Evolutionary conservation across 2,329 filamentous ascomycete genomes (phyloP).

Genomic region (Ustulina deusta): DNA sequence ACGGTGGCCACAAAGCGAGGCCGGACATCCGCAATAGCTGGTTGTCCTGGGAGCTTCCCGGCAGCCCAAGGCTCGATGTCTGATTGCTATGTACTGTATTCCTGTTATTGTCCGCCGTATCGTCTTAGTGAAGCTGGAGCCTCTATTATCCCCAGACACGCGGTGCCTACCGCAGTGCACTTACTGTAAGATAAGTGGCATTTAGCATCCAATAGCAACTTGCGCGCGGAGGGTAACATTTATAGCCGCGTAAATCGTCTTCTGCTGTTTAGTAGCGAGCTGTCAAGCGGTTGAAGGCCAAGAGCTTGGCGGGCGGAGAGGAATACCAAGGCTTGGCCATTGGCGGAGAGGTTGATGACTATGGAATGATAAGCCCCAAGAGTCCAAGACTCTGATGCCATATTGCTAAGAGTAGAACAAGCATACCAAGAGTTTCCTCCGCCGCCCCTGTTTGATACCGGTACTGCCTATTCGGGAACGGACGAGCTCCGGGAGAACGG

Average conservation of each 20-base stretch:
- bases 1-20: not conserved
- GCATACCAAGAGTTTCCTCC: constrained; percentile 46
- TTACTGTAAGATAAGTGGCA: not conserved
- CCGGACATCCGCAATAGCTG: not conserved
- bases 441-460: constrained; percentile 28
- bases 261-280: not conserved
- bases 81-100: not conserved
- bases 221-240: not conserved
- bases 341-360: constrained; percentile 44
- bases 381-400: constrained; percentile 25
- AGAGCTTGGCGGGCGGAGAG: constrained; percentile 52
- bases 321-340: constrained; percentile 51
- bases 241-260: constrained; percentile 2
- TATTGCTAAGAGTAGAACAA: constrained; percentile 34
- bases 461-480: constrained; percentile 29
- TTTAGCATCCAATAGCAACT: not conserved
- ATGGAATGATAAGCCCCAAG: constrained; percentile 36
- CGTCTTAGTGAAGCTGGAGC: constrained; percentile 1
- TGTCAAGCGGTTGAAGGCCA: constrained; percentile 39
- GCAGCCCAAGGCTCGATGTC: not conserved
- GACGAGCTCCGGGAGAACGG: not conserved
- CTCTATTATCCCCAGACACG: not conserved
- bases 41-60: not conserved
- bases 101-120: not conserved
- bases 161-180: not conserved